These are phyloP conservation scores for Botrytis fabae DNA, from an alignment of 2,329 filamentous ascomycete species.

Conservation along the genomic window DNA sequence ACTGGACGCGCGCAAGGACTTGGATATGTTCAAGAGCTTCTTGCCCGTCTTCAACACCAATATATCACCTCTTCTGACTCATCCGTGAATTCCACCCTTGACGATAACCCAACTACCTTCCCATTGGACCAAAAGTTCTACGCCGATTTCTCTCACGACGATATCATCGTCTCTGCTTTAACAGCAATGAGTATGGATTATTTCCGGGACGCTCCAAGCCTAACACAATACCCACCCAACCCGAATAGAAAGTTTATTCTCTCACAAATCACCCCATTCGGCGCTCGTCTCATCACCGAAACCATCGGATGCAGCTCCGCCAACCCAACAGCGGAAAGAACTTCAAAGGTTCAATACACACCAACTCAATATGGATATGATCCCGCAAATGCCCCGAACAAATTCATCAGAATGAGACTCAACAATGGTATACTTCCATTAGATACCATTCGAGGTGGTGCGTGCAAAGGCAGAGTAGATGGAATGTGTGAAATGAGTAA, in stretches of 20 bases:
- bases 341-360: slow-evolving; percentile 46
- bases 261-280: slow-evolving; percentile 55
- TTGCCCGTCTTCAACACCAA: slow-evolving; percentile 69
- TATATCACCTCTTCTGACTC: slow-evolving; percentile 70
- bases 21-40: slow-evolving; percentile 81
- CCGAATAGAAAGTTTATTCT: slow-evolving; percentile 50
- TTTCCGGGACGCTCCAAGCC: slow-evolving; percentile 49
- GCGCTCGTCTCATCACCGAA: slow-evolving; percentile 55
- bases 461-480: slow-evolving; percentile 46
- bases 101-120: slow-evolving; percentile 66
- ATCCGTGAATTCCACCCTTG: slow-evolving; percentile 73
- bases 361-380: slow-evolving; percentile 49
- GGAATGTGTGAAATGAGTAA: slow-evolving; percentile 47
- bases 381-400: slow-evolving; percentile 45
- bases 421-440: slow-evolving; percentile 52
- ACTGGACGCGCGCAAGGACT: slow-evolving; percentile 82
- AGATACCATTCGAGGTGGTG: slow-evolving; percentile 49
- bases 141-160: slow-evolving; percentile 89
- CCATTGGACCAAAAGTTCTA: slow-evolving; percentile 69
- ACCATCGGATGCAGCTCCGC: slow-evolving; percentile 51
- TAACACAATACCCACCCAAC: slow-evolving; percentile 47
- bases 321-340: slow-evolving; percentile 45
- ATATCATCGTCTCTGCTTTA: slow-evolving; percentile 71
- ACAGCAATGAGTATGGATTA: slow-evolving; percentile 56
- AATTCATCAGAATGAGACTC: slow-evolving; percentile 51